phyloP scores from a whole-genome alignment of 306 rosid species.

The Lotus japonicus region DNA sequence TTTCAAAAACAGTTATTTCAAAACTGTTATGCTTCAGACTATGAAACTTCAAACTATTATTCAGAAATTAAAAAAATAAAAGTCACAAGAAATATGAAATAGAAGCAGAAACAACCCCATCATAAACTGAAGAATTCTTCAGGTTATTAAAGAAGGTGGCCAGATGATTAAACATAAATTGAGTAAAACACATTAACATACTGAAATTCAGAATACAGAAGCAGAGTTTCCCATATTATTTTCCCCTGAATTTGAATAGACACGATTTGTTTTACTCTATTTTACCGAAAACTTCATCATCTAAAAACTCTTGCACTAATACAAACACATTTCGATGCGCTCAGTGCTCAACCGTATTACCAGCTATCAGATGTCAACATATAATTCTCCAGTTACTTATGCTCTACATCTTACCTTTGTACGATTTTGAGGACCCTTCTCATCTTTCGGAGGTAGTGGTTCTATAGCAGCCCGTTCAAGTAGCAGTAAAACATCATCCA shows the following conservation, averaged over 20 bases:
- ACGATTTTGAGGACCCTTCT: conserved; percentile 99
- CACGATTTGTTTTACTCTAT: background rate
- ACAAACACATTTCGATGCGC: background rate
- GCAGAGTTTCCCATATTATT: background rate
- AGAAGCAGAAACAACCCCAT: background rate
- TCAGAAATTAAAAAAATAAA: background rate
- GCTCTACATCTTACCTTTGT: conserved; percentile 62
- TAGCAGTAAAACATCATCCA: conserved; percentile 76
- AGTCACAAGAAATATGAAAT: too few species aligned
- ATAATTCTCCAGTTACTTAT: background rate
- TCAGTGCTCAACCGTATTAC: background rate
- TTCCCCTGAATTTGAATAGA: background rate
- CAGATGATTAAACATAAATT: background rate
- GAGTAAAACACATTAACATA: background rate
- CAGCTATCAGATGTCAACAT: background rate
- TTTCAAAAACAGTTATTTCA: too few species aligned
- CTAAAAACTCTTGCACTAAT: background rate
- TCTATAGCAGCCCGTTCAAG: conserved; percentile 97
- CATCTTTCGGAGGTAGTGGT: conserved; percentile 98
- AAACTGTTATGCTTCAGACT: too few species aligned
- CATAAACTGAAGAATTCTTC: background rate
- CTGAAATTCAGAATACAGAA: background rate
- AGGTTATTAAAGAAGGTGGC: background rate
- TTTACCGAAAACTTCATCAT: background rate
- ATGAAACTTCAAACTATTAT: too few species aligned